Base-by-base conservation (phyloP, 257 asterid genomes). In the Echium plantagineum region DNA sequence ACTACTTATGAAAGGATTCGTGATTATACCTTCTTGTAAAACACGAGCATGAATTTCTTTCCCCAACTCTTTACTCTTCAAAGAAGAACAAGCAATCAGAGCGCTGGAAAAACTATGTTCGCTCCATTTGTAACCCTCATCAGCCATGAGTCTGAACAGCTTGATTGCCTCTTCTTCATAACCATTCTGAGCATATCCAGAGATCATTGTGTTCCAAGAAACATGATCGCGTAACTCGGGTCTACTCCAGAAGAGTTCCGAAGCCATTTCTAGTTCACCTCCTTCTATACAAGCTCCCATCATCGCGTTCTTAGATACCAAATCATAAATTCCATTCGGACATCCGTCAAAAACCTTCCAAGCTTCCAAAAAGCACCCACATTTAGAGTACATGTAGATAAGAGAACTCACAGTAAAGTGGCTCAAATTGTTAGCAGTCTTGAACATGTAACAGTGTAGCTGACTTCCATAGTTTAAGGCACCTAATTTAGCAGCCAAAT, bases 351-450 rank as follows among this genome's bases (percentile, higher is more conserved):
- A 81, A 58, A 82, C 88, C 52, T 59, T 55, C 66, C 69, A 70
- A 46, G 89, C 76, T 70, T 85, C 86, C 57, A 20, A 46, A 63
- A 83, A 86, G 35, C 77, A 70, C 58, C 85, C 87, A 31, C 93
- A 81, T 78, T 91, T 91, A 7, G 98, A 91, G 65, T 91, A 88
- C 98, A 91, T 91, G 52, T 79, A 90, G 26, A 88, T 65, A 73
- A 91, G 77, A 67, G 98, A 84, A 77, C 90, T 91, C 63, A 85
- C 66, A 0, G 94, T 77, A 67, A 83, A 91, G 9, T 53, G 67
- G 72, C 90, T 84, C 49, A 72, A 58, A 70, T 82, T 75, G 69
- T 82, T 85, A 53, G 87, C 86, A 52, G 77, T 84, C 83, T 88
- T 88, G 49, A 82, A 77, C 98, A 91, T 91, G 57, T 71, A 82